Percentiles rank a stretch among this genome's conserved stretches.
These are phyloP conservation scores for Nectriaceae sp. DNA, from an alignment of 2,329 filamentous ascomycete species.

Conservation along the genomic window DNA sequence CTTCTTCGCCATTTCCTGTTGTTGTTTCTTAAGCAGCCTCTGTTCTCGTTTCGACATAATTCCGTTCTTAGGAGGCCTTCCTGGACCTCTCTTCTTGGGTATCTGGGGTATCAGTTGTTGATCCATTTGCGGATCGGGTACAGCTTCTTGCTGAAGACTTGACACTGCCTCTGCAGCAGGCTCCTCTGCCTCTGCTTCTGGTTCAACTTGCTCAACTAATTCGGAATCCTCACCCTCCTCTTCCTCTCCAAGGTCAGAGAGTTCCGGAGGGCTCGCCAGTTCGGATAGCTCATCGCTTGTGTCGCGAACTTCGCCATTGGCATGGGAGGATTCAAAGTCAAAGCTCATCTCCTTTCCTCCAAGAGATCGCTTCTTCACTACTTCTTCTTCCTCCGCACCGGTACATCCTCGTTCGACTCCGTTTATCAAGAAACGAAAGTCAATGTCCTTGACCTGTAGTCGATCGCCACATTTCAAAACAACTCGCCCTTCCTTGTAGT, in stretches of 20 bases:
- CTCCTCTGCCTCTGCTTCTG: constrained; percentile 20
- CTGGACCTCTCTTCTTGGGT: constrained; percentile 72
- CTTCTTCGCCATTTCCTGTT: constrained; percentile 51
- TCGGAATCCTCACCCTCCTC: constrained; percentile 34
- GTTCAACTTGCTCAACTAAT: constrained; percentile 25
- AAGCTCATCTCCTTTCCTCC: constrained; percentile 73
- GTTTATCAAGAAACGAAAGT: constrained; percentile 69
- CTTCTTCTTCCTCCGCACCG: constrained; percentile 57
- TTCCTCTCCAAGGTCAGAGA: constrained; percentile 41
- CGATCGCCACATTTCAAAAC: constrained; percentile 63
- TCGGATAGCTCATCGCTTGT: constrained; percentile 56
- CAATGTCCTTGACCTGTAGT: constrained; percentile 73
- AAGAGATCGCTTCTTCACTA: constrained; percentile 50
- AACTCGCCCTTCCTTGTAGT: constrained; percentile 57
- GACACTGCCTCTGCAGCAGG: constrained; percentile 24
- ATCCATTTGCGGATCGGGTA: constrained; percentile 25
- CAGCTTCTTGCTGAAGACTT: constrained; percentile 31
- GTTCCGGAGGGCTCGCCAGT: constrained; percentile 42
- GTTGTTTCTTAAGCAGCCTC: constrained; percentile 60
- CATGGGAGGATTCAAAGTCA: constrained; percentile 66
- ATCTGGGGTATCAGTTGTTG: constrained; percentile 44
- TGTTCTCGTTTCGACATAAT: constrained; percentile 80
- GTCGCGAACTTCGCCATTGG: constrained; percentile 56
- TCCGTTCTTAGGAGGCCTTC: constrained; percentile 80
- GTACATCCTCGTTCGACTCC: constrained; percentile 59